Conservation (phyloP, 106 monocot genomes). For the Cymbidium sinense region DNA sequence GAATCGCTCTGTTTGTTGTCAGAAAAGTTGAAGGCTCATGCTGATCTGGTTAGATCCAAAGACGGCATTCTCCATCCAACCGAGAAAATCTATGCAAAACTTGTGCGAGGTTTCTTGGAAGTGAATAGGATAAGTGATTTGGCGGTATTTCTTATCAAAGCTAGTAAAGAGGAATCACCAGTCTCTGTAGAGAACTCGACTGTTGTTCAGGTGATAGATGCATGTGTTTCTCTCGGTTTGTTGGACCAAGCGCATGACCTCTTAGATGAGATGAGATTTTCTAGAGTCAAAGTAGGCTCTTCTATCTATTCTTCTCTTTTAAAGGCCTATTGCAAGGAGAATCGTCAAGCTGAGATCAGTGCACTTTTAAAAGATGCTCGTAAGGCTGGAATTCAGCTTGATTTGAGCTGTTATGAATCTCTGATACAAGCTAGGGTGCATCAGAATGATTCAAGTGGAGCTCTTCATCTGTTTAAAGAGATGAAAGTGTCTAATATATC, state of each 20-base stretch:
- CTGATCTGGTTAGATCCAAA: slow-evolving; percentile 61
- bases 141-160: slow-evolving; percentile 60
- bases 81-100: slow-evolving; percentile 85
- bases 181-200: slow-evolving; percentile 62
- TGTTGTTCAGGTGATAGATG: slow-evolving; percentile 74
- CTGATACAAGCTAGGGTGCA: slow-evolving; percentile 45
- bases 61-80: slow-evolving; percentile 90
- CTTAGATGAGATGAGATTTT: slow-evolving; percentile 89
- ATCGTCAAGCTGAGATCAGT: slow-evolving; percentile 42
- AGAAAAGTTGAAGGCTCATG: slow-evolving; percentile 43
- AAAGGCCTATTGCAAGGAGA: slow-evolving; percentile 76
- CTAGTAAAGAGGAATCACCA: slow-evolving; percentile 61
- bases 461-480: slow-evolving; percentile 65
- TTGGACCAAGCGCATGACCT: slow-evolving; percentile 91
- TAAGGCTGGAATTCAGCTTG: slow-evolving; percentile 79
- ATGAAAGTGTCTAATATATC: slow-evolving; percentile 54
- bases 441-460: slow-evolving; percentile 42
- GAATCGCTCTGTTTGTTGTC: slow-evolving; percentile 39
- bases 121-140: slow-evolving; percentile 57
- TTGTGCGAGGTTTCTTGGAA: slow-evolving; percentile 69
- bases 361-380: slow-evolving; percentile 66
- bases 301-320: slow-evolving; percentile 71
- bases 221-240: slow-evolving; percentile 62
- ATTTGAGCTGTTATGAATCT: slow-evolving; percentile 68
- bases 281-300: slow-evolving; percentile 59